These are phyloP conservation scores for Chlamydomonas incerta DNA, from an alignment of 139 green algal species.

Conservation along the genomic window DNA sequence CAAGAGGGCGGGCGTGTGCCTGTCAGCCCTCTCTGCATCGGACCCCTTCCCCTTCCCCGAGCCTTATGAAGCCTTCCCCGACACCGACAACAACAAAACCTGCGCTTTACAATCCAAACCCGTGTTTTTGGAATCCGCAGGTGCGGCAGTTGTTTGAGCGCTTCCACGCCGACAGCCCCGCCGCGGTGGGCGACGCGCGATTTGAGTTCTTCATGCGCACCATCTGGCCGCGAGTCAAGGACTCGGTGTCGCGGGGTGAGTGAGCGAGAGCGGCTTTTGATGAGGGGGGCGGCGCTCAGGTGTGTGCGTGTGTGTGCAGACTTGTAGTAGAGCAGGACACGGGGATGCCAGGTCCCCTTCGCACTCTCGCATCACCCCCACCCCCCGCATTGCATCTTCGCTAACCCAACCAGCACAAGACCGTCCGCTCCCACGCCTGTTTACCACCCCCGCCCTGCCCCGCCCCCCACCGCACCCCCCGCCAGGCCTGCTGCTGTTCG, in stretches of 20 bases:
- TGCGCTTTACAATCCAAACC: too few relatives aligned
- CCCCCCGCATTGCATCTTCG: too few relatives aligned
- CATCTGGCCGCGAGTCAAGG: conserved; percentile 84
- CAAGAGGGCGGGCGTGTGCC: too few relatives aligned
- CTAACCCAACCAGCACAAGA: neutral
- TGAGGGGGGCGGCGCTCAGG: too few relatives aligned
- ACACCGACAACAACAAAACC: too few relatives aligned
- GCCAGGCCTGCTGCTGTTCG: conserved; percentile 81
- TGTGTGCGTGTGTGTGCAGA: too few relatives aligned
- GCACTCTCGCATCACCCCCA: too few relatives aligned
- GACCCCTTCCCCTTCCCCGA: neutral
- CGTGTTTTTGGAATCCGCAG: conserved; percentile 25
- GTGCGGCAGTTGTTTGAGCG: conserved; percentile 92
- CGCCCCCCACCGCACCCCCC: conserved; percentile 23
- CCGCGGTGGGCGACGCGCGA: conserved; percentile 71
- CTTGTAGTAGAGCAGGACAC: too few relatives aligned
- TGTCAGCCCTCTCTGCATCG: too few relatives aligned
- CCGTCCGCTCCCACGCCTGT: neutral
- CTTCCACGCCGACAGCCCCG: conserved; percentile 58
- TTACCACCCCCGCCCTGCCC: neutral
- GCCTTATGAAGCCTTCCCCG: too few relatives aligned
- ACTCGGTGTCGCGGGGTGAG: conserved; percentile 51
- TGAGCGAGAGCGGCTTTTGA: too few relatives aligned
- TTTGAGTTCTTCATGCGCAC: conserved; percentile 88
- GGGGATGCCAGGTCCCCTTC: too few relatives aligned